These are phyloP conservation scores for Pestalotiopsis sp. DNA, from an alignment of 2,329 filamentous ascomycete genomes.

Conservation along the genomic window DNA sequence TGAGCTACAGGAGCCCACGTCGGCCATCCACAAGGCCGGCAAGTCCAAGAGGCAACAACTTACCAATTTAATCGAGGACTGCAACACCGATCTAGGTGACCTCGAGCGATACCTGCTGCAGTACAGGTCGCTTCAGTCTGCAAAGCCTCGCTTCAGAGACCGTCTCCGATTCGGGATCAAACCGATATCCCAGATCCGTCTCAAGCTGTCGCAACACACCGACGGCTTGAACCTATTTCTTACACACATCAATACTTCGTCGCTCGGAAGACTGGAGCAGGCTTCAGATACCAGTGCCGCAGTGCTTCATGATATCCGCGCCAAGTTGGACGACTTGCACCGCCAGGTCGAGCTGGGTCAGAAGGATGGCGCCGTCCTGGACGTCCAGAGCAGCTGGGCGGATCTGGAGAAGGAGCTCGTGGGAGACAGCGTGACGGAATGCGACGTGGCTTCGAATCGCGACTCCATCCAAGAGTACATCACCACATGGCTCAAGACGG, in stretches of 20 bases:
- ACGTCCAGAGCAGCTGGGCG: not conserved
- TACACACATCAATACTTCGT: constrained; percentile 6
- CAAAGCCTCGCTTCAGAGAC: constrained; percentile 4
- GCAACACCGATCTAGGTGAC: constrained; percentile 6
- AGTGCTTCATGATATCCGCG: constrained; percentile 1
- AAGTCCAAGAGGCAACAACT: constrained; percentile 4
- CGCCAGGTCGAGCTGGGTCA: constrained; percentile 3
- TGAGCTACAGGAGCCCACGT: constrained; percentile 1
- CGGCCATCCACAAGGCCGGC: constrained; percentile 8
- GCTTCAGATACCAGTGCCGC: constrained; percentile 4
- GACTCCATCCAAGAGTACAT: constrained; percentile 5
- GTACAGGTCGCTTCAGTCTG: not conserved
- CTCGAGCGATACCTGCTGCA: constrained; percentile 7
- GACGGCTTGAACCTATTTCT: constrained; percentile 4
- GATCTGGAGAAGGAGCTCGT: constrained; percentile 5
- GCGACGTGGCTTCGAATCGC: constrained; percentile 3
- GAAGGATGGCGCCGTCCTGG: not conserved
- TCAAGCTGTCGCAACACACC: constrained; percentile 2
- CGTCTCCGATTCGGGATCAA: not conserved
- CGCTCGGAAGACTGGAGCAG: constrained; percentile 7
- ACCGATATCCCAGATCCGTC: not conserved
- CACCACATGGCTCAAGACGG: not conserved
- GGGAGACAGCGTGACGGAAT: constrained; percentile 1
- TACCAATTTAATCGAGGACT: constrained; percentile 3
- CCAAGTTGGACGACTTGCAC: constrained; percentile 3